Percentiles rank a stretch among this genome's conserved stretches.
Conservation (phyloP, 495 filamentous ascomycete genomes). For the Sabuloglossum arenarium region DNA sequence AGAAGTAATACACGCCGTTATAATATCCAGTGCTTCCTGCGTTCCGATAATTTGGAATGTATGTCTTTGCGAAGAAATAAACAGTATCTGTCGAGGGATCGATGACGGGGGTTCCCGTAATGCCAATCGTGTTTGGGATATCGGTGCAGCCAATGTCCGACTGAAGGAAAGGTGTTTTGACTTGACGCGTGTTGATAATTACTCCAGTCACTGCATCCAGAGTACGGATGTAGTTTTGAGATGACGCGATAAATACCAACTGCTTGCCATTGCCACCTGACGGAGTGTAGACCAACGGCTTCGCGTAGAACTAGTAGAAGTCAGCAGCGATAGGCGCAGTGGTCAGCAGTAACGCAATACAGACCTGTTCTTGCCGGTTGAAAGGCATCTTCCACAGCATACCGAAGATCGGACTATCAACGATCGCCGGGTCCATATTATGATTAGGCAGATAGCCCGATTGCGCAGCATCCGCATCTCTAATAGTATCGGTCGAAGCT, state of each 20-base stretch:
- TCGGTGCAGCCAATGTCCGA: slow-evolving; percentile 21
- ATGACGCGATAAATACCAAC: slow-evolving; percentile 21
- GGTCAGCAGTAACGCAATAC: neutral
- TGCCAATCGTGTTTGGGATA: slow-evolving; percentile 15
- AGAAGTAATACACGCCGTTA: slow-evolving; percentile 17
- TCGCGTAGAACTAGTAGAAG: slow-evolving; percentile 17
- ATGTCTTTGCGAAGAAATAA: slow-evolving; percentile 21
- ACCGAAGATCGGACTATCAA: slow-evolving; percentile 18
- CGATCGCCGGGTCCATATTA: slow-evolving; percentile 23
- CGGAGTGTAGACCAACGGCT: slow-evolving; percentile 23
- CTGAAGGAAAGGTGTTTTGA: slow-evolving; percentile 17
- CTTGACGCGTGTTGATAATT: slow-evolving; percentile 13
- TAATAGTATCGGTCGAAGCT: slow-evolving; percentile 17
- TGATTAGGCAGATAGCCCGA: slow-evolving; percentile 24
- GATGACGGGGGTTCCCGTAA: slow-evolving; percentile 12
- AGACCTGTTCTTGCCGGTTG: slow-evolving; percentile 12
- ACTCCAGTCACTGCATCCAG: slow-evolving; percentile 19
- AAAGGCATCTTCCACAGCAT: slow-evolving; percentile 16
- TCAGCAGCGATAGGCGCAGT: neutral
- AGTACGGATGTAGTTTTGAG: slow-evolving; percentile 18
- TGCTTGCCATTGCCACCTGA: slow-evolving; percentile 12
- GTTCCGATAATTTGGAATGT: slow-evolving; percentile 10
- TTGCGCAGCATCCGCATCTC: slow-evolving; percentile 22
- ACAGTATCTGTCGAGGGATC: slow-evolving; percentile 10
- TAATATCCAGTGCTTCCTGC: slow-evolving; percentile 8